Evolutionary conservation across 2,329 filamentous ascomycete species (phyloP), one percentile per base, ranked within the genome.

Genomic region (Cladobotryum mycophilum): DNA sequence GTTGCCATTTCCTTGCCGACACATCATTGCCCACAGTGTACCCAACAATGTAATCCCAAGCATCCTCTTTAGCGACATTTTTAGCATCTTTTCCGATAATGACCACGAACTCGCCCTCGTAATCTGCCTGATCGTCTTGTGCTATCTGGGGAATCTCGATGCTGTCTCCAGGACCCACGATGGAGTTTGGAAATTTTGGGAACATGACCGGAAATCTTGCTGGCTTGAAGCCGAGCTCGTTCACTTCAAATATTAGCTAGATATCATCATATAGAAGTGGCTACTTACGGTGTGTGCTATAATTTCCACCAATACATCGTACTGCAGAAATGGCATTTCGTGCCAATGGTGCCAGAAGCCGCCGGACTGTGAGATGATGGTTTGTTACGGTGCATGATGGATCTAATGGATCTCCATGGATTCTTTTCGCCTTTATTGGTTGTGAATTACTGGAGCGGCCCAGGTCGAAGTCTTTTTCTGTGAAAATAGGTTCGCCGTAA

Each of bases 251-350:
- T 30, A 30, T 30, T 30, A 30, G 45, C 35, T 14, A 33, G 17
- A 37, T 25, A 11, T n/a, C 17, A 40, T 25, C 25, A 11, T 33
- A 15, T 1, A 45, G 18, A 9, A 40, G 8, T 38, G 12, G n/a
- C 11, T 3, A 44, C 65, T 52, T 52, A 72, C 70, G 78, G 56
- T 84, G 80, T 48, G 76, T 81, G 37, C 73, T 72, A 56, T 82
- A 83, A 57, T 84, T 83, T 25, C 84, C 59, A 0, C 80, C 81
- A 12, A 82, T 73, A 55, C 80, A 84, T 17, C 79, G 65, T 3
- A 84, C 58, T 41, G 81, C 79, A 0, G 78, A 76, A 0, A 82
- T 75, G 46, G 82, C 76, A 2, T 65, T 62, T 9, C 61, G 64
- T 0, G 72, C 68, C 33, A 84, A 60, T 0, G 79, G 80, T 0